Conservation (phyloP, 371 early-diverging fungal species). For the Rhizopus delemar region DNA sequence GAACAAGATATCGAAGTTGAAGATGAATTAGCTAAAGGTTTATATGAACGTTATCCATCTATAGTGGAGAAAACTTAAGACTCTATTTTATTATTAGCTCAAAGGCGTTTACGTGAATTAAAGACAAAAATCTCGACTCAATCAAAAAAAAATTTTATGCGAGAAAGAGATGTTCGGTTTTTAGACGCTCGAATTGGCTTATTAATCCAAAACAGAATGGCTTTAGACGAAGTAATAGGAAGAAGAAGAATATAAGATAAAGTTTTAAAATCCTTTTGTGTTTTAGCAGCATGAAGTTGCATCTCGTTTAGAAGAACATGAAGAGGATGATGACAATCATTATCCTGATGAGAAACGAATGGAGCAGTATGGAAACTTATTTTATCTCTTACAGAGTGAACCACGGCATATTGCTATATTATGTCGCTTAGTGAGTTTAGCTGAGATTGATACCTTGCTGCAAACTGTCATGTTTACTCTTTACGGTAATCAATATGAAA, state of each 20-base stretch:
- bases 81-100: conserved; percentile 53
- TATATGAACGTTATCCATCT: neutral
- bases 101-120: conserved; percentile 78
- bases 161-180: conserved; percentile 92
- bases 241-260: neutral
- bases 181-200: conserved; percentile 90
- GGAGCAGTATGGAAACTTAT: conserved; percentile 88
- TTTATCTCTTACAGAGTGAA: conserved; percentile 88
- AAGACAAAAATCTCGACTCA: conserved; percentile 87
- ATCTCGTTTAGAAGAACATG: conserved; percentile 71
- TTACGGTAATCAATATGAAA: conserved; percentile 94
- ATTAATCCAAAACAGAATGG: conserved; percentile 92
- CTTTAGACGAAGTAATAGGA: conserved; percentile 68
- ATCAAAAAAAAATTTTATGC: conserved; percentile 93
- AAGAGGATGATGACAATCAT: conserved; percentile 64
- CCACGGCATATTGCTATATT: conserved; percentile 89
- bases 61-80: neutral
- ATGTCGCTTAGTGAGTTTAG: conserved; percentile 75
- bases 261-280: neutral
- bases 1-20: conserved; percentile 93
- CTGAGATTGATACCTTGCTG: conserved; percentile 89
- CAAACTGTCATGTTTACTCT: conserved; percentile 96
- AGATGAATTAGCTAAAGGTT: conserved; percentile 81
- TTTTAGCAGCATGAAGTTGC: conserved; percentile 74
- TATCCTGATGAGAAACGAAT: conserved; percentile 73